Conservation (phyloP, 1,284 basidiomycete species). For the Pseudozyma flocculosa region DNA sequence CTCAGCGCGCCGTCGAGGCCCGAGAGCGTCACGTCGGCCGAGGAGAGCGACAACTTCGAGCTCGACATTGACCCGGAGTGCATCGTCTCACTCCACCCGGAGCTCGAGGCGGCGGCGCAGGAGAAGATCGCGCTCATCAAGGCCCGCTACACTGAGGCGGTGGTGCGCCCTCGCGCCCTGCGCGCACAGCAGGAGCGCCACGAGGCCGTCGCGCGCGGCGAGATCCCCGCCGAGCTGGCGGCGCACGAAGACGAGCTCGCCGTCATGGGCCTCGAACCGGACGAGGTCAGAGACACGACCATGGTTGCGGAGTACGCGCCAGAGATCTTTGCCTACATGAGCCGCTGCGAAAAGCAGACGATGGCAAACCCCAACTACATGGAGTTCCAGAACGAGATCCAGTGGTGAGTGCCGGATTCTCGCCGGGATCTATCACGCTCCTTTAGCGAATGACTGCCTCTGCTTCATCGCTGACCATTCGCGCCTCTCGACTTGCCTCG, state of each 20-base stretch:
- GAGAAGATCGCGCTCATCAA: slow-evolving; percentile 45
- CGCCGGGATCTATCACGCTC: too few species aligned
- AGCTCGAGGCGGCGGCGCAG: slow-evolving; percentile 48
- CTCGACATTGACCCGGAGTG: slow-evolving; percentile 53
- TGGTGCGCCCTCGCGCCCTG: slow-evolving; percentile 39
- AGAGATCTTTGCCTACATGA: slow-evolving; percentile 97
- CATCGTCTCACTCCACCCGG: slow-evolving; percentile 49
- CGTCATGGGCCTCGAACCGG: slow-evolving; percentile 53
- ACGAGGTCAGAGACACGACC: slow-evolving; percentile 82
- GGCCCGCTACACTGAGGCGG: slow-evolving; percentile 41
- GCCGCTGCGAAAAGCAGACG: slow-evolving; percentile 67
- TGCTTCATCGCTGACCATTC: too few species aligned
- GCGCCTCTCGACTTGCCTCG: too few species aligned
- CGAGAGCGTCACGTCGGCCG: slow-evolving; percentile 40
- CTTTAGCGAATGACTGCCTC: too few species aligned
- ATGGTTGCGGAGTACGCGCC: slow-evolving; percentile 99
- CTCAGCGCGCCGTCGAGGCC: slow-evolving; percentile 17
- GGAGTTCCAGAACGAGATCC: slow-evolving; percentile 89
- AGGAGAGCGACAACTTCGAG: slow-evolving; percentile 35
- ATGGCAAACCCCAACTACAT: slow-evolving; percentile 96
- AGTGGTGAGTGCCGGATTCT: slow-evolving; percentile 69
- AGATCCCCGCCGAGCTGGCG: slow-evolving; percentile 42
- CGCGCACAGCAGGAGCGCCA: slow-evolving; percentile 41
- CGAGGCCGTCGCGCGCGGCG: slow-evolving; percentile 39
- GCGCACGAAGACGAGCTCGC: slow-evolving; percentile 54